Conservation (phyloP, 139 green algal species). For the Closterium sp. region DNA sequence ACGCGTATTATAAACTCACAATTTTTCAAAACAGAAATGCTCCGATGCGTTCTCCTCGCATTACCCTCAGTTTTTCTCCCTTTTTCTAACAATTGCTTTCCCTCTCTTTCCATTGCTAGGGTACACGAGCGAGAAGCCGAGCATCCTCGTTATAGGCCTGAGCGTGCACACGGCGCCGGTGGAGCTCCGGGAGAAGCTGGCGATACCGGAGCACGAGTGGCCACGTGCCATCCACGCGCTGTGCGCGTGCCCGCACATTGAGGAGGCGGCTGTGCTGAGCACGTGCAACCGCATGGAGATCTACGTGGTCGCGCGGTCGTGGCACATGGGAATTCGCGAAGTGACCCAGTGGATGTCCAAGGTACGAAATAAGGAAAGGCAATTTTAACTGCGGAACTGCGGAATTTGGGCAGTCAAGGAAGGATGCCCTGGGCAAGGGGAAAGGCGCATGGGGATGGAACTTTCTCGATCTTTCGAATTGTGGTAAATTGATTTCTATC, state of each 20-base stretch:
- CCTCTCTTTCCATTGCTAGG: neutral
- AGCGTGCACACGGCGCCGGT: constrained; percentile 93
- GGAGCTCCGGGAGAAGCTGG: constrained; percentile 94
- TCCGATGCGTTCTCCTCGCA: neutral
- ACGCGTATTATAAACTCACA: too few relatives aligned
- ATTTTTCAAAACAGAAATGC: too few relatives aligned
- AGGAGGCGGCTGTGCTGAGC: constrained; percentile 94
- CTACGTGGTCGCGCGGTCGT: constrained; percentile 90
- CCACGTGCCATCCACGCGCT: constrained; percentile 90
- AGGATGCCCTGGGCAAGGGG: too few relatives aligned
- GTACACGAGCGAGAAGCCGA: constrained; percentile 70
- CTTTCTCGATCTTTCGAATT: neutral
- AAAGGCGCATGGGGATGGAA: neutral
- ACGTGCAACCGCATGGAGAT: constrained; percentile 99
- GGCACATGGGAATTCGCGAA: constrained; percentile 88
- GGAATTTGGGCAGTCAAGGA: neutral
- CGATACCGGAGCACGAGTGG: constrained; percentile 91
- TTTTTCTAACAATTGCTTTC: neutral
- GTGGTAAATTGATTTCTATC: neutral
- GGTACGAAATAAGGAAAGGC: neutral
- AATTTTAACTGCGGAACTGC: neutral
- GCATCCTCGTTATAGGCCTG: constrained; percentile 93
- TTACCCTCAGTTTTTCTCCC: neutral
- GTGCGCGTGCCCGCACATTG: constrained; percentile 87
- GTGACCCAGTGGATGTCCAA: constrained; percentile 95